Percentiles rank a stretch among this genome's conserved stretches.
These are phyloP conservation scores for Plectosphaerella sp. DNA, from an alignment of 2,329 filamentous ascomycete genomes.

Conservation along the genomic window DNA sequence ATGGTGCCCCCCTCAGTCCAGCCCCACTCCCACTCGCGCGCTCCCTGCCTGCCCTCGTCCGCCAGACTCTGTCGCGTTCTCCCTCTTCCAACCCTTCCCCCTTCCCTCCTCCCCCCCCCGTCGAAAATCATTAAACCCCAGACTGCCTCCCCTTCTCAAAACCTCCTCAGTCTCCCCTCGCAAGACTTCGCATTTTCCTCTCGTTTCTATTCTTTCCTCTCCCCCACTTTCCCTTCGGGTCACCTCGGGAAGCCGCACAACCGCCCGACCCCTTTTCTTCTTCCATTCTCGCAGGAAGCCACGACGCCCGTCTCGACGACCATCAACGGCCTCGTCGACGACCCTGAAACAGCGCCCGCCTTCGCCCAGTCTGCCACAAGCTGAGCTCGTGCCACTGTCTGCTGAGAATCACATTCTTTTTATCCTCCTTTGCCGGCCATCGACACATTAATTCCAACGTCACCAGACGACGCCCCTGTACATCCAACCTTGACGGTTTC, in stretches of 20 bases:
- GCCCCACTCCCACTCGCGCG: too few species aligned
- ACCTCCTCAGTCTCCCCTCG: conserved; percentile 30
- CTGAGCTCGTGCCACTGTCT: conserved; percentile 1
- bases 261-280: conserved; percentile 24
- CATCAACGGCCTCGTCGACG: conserved; percentile 19
- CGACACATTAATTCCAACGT: background rate
- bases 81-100: conserved; percentile 9
- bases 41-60: background rate
- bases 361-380: background rate
- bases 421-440: conserved; percentile 10
- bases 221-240: conserved; percentile 17
- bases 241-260: conserved; percentile 4
- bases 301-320: conserved; percentile 7
- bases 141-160: conserved; percentile 29
- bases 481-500: background rate
- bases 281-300: conserved; percentile 14
- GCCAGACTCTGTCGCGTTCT: conserved; percentile 4
- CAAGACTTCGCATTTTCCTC: conserved; percentile 35
- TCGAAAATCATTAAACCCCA: conserved; percentile 35
- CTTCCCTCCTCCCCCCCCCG: conserved; percentile 19
- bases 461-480: background rate
- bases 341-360: conserved; percentile 13
- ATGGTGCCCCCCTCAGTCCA: too few species aligned
- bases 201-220: conserved; percentile 26
- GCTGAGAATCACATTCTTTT: conserved; percentile 13